Conservation (phyloP, 2,329 filamentous ascomycete species). For the Calonectria leucothoes region DNA sequence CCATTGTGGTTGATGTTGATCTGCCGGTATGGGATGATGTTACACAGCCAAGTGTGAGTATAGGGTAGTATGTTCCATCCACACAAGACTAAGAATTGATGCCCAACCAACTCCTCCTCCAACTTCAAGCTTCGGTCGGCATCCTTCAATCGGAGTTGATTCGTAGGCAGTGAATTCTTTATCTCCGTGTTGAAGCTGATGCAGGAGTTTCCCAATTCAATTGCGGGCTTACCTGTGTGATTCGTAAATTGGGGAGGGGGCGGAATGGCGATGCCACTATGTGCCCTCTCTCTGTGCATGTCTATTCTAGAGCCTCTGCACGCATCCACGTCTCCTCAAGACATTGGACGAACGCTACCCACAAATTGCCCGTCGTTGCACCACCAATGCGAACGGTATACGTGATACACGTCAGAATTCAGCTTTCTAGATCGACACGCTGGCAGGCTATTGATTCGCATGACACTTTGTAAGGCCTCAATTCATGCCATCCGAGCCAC, state of each 20-base stretch:
- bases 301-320: background rate
- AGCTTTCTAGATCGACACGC: slow-evolving; percentile 10
- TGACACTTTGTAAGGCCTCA: slow-evolving; percentile 17
- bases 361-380: slow-evolving; percentile 4
- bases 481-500: background rate
- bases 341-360: slow-evolving; percentile 12
- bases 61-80: slow-evolving; percentile 21
- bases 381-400: slow-evolving; percentile 22
- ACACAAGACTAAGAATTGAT: slow-evolving; percentile 35
- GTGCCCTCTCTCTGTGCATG: background rate
- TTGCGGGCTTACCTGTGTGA: background rate
- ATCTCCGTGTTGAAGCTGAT: background rate
- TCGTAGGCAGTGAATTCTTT: slow-evolving; percentile 9
- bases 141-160: slow-evolving; percentile 19
- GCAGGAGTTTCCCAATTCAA: background rate
- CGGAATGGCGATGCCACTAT: background rate
- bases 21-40: slow-evolving; percentile 63
- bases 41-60: background rate
- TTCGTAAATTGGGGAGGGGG: background rate
- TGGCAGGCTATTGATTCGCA: slow-evolving; percentile 6
- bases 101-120: slow-evolving; percentile 38
- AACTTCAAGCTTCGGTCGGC: slow-evolving; percentile 26
- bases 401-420: slow-evolving; percentile 18
- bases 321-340: slow-evolving; percentile 20
- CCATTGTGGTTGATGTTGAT: slow-evolving; percentile 86